Conservation (phyloP, 495 filamentous ascomycete genomes). For the Aspergillus indologenus region DNA sequence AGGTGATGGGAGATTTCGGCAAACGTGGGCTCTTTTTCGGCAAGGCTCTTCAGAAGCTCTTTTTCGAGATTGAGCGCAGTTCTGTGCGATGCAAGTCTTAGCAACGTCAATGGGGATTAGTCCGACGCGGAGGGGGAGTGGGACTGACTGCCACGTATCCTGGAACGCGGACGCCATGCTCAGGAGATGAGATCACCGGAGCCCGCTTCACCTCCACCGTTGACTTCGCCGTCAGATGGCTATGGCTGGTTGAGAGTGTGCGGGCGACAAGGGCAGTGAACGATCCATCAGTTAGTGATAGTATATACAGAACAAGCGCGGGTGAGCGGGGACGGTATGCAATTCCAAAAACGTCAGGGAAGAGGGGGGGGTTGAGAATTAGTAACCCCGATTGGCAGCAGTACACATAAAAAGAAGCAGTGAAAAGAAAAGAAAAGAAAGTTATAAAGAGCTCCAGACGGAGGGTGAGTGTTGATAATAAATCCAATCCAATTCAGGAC, state of each 20-base stretch:
- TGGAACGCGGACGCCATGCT: conserved; percentile 50
- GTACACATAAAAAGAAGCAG: conserved; percentile 3
- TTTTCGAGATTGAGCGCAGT: conserved; percentile 46
- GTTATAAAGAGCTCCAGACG: not conserved
- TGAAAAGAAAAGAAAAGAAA: not conserved
- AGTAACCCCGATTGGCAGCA: conserved; percentile 2
- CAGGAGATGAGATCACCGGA: conserved; percentile 15
- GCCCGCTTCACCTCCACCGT: conserved; percentile 48
- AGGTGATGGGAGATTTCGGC: conserved; percentile 56
- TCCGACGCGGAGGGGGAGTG: conserved; percentile 1
- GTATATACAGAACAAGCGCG: conserved; percentile 16
- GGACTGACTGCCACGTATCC: conserved; percentile 51
- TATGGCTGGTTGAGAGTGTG: conserved; percentile 45
- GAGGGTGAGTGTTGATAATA: conserved; percentile 4
- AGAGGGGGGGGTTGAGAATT: not conserved
- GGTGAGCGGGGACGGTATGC: not conserved
- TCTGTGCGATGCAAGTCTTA: conserved; percentile 31
- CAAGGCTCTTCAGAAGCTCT: conserved; percentile 48
- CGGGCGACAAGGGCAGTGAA: conserved; percentile 35
- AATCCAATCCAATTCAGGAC: conserved; percentile 11
- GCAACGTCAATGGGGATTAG: conserved; percentile 8
- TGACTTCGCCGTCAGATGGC: conserved; percentile 54
- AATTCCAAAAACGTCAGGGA: not conserved
- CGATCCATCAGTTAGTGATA: conserved; percentile 41
- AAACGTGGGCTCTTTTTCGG: conserved; percentile 53